phyloP scores from a whole-genome alignment of 1,284 basidiomycete genomes.

The Phaffia rhodozyma region DNA sequence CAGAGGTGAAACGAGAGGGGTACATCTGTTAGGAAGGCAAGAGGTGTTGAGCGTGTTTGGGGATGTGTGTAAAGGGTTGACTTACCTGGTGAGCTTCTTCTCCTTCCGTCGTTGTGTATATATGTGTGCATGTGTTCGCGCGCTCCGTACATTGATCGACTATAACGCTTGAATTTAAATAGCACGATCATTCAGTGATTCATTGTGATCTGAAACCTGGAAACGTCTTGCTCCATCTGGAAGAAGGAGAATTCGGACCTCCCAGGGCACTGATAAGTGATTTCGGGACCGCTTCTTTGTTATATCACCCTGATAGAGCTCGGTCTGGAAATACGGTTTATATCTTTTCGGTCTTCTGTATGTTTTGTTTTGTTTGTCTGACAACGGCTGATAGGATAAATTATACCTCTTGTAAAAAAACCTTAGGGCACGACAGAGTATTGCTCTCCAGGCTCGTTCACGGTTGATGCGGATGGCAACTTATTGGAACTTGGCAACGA shows the following conservation, averaged over 20 bases:
- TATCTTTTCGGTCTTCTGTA: no score
- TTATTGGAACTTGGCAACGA: constrained; percentile 48
- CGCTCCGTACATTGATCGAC: no score
- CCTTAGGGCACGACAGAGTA: constrained; percentile 62
- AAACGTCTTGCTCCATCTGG: constrained; percentile 84
- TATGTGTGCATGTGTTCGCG: background rate
- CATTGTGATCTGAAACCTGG: constrained; percentile 89
- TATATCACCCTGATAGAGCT: background rate
- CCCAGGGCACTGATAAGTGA: constrained; percentile 37
- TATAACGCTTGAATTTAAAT: constrained; percentile 2
- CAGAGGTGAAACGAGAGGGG: constrained; percentile 41
- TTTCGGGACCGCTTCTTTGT: constrained; percentile 54
- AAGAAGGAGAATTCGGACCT: constrained; percentile 50
- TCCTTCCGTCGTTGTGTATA: background rate
- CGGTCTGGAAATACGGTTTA: constrained; percentile 14
- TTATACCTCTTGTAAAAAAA: constrained; percentile 37
- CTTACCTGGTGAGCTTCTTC: constrained; percentile 56
- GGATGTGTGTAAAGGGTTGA: constrained; percentile 64
- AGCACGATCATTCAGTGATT: constrained; percentile 75
- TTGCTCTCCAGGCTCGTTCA: constrained; percentile 53
- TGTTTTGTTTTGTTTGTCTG: background rate
- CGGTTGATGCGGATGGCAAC: constrained; percentile 41
- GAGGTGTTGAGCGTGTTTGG: constrained; percentile 64
- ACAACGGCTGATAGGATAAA: background rate
- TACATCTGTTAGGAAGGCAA: constrained; percentile 66